Percentiles rank a stretch among this genome's conserved stretches.
Conservation (phyloP, 345 rosid species). For the Populus ilicifolia region DNA sequence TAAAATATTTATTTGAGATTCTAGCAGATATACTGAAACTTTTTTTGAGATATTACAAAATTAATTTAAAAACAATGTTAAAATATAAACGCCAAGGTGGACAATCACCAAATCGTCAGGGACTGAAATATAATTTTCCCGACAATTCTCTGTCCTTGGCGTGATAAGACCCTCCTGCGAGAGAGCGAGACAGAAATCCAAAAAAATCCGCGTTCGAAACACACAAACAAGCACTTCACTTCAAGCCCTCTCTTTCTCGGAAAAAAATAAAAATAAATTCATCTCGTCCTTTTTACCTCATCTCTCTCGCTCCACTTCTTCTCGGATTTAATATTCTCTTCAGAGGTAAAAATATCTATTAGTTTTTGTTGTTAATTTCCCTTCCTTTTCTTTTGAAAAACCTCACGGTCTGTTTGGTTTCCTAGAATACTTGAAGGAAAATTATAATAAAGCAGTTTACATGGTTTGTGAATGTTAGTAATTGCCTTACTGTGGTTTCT, state of each 20-base stretch:
- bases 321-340: too few species aligned
- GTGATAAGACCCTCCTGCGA: neutral
- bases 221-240: neutral
- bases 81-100: neutral
- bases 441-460: neutral
- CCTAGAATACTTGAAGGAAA: neutral
- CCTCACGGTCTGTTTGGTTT: neutral
- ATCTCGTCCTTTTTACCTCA: too few species aligned
- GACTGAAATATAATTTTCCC: neutral
- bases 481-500: too few species aligned
- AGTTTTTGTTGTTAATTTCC: neutral
- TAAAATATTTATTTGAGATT: too few species aligned
- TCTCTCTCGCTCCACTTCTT: too few species aligned
- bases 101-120: neutral
- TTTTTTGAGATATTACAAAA: neutral
- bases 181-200: too few species aligned
- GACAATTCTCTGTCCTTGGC: neutral
- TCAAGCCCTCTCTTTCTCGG: too few species aligned
- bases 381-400: neutral
- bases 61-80: neutral
- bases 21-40: too few species aligned
- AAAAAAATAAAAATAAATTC: too few species aligned
- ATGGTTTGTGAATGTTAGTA: too few species aligned
- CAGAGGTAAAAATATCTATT: too few species aligned
- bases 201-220: too few species aligned